Evolutionary conservation across 345 rosid genomes (phyloP).

Genomic region (Alliaria petiolata): DNA sequence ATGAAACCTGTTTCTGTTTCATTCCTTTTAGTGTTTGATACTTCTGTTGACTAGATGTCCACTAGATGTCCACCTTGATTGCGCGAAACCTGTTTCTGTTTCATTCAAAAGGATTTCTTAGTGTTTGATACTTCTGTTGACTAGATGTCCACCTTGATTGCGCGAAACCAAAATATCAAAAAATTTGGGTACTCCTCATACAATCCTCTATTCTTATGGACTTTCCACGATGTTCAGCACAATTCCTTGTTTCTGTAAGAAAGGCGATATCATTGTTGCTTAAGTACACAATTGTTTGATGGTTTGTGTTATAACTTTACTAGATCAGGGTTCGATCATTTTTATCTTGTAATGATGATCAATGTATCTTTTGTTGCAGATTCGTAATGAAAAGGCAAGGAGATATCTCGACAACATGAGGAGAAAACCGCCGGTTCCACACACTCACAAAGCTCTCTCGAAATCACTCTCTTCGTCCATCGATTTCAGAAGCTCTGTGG

Average conservation of each 20-base stretch:
- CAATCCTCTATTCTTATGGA: constrained; percentile 96
- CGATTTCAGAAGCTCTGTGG: constrained; percentile 52
- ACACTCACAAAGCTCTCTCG: constrained; percentile 36
- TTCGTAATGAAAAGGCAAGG: too few species aligned
- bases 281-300: too few species aligned
- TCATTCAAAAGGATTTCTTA: neutral
- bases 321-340: too few species aligned
- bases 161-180: constrained; percentile 91
- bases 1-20: neutral
- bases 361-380: too few species aligned
- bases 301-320: too few species aligned
- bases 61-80: too few species aligned
- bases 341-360: too few species aligned
- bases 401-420: too few species aligned
- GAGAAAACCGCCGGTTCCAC: too few species aligned
- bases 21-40: neutral
- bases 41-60: too few species aligned
- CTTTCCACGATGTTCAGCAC: constrained; percentile 97
- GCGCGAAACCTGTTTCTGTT: neutral
- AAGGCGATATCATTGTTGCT: constrained; percentile 93
- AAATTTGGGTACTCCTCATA: constrained; percentile 81
- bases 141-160: constrained; percentile 98
- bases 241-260: constrained; percentile 93
- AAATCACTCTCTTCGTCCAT: constrained; percentile 53
- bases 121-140: constrained; percentile 27